Conservation (phyloP, 305 asterid species). For the Solanum aculeatissimum region DNA sequence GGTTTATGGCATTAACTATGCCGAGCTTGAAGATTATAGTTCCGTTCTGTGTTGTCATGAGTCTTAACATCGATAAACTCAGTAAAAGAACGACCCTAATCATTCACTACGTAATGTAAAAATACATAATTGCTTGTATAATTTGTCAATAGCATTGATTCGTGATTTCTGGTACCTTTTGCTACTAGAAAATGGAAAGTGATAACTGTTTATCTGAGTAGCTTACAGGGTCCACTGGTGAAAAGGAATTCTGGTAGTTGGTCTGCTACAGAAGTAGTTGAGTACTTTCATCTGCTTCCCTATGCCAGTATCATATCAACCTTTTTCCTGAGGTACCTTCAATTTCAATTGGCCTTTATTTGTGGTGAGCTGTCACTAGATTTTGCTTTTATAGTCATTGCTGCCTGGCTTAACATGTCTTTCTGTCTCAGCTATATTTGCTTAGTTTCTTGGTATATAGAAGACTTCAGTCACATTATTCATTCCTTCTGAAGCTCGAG, state of each 20-base stretch:
- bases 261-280: conserved; percentile 15
- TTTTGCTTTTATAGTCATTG: not conserved
- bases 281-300: conserved; percentile 25
- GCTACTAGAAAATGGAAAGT: not conserved
- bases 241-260: conserved; percentile 10
- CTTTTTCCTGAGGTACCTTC: conserved; percentile 14
- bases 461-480: not conserved
- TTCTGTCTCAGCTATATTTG: not conserved
- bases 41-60: not conserved
- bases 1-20: not conserved
- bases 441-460: not conserved
- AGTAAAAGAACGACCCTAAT: not conserved
- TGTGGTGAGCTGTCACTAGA: not conserved
- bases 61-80: not conserved
- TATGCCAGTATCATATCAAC: conserved; percentile 13
- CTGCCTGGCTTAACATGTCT: not conserved
- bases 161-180: not conserved
- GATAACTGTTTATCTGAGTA: not conserved
- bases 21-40: not conserved
- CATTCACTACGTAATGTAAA: not conserved
- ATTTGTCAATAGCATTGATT: not conserved
- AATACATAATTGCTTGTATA: not conserved
- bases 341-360: not conserved
- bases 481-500: not conserved
- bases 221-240: conserved; percentile 25